A percentile compares a stretch with the other conserved stretches of the same genome.
Conservation (phyloP, 192 early-diverging fungal genomes). For the Entomortierella parvispora region DNA sequence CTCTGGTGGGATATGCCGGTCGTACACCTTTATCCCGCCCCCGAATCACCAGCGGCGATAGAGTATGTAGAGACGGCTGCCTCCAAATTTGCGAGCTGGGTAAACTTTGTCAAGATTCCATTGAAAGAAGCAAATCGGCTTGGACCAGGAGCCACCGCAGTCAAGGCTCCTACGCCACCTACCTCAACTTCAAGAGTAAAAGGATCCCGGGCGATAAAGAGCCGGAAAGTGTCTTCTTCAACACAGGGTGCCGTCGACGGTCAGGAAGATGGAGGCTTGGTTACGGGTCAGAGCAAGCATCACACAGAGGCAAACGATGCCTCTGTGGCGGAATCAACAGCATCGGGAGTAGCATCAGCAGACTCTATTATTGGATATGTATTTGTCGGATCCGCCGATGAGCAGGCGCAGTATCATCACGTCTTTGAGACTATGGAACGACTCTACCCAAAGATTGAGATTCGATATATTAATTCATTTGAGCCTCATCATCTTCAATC, state of each 20-base stretch:
- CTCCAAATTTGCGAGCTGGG: constrained; percentile 41
- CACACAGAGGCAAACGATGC: no score
- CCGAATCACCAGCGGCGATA: constrained; percentile 1
- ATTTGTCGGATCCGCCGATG: constrained; percentile 43
- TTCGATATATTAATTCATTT: constrained; percentile 50
- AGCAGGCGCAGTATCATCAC: constrained; percentile 36
- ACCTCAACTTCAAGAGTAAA: background rate
- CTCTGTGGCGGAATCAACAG: no score
- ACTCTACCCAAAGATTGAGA: constrained; percentile 34
- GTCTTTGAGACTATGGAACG: constrained; percentile 33
- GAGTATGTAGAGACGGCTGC: constrained; percentile 36
- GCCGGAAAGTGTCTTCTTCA: background rate
- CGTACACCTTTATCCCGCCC: constrained; percentile 36
- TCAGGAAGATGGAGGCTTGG: background rate
- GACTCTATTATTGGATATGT: constrained; percentile 36
- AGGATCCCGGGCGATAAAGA: constrained; percentile 7
- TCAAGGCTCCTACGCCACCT: constrained; percentile 11
- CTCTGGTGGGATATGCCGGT: constrained; percentile 53
- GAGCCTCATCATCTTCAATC: constrained; percentile 40
- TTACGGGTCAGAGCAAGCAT: background rate
- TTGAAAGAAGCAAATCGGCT: constrained; percentile 16
- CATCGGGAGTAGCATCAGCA: background rate
- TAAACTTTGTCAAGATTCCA: constrained; percentile 48
- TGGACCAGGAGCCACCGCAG: constrained; percentile 5
- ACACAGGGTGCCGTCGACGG: background rate